Base-by-base conservation (phyloP, 768 basidiomycete species). In the Calvatia gigantea region DNA sequence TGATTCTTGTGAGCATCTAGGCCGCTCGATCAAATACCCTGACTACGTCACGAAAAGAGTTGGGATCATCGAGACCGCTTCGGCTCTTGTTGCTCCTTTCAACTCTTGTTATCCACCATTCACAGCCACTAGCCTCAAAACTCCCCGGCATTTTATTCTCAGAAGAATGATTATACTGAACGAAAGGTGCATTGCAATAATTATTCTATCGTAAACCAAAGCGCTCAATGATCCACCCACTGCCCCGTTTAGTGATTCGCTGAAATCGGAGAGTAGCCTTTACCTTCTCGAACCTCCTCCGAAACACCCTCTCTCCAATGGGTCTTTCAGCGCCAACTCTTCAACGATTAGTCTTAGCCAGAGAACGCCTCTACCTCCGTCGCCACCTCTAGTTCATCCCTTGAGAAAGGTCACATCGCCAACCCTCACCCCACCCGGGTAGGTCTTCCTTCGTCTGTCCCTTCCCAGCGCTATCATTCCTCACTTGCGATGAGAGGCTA, bases 351-450 rank as follows among this genome's bases (percentile, higher is more conserved):
- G 60, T 46, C 48, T 65, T 41, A 63, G 50, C 42, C 57, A 58
- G 17, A 43, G 43, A n/a, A 47, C 63, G 9, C 65, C 69, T 21
- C 65, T 70, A 9, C 64, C 67, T 2, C 48, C 64, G 0, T 67
- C 69, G 51, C 65, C 69, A 25, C 57, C 63, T n/a, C 50, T 64
- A 14, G 66, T 5, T 61, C 67, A 55, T 63, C 56, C 6, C 42
- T 61, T 1, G 54, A 35, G 21, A 31, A 14, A 21, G 43, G 28
- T 28, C 38, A n/a, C 32, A 45, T 35, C 54, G 21, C 45, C 39
- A 9, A 63, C 70, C 9, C 53, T 56, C 27, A 63, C 65, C 14
- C 70, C 68, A 6, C 70, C 69, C 12, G 65, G 65, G 67, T 68
- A 25, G 23, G 70, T 55, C 41, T 33, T 29, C 28, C 8, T 14